phyloP scores from a whole-genome alignment of 192 early-diverging fungal genomes.

The Coemansia sp. region DNA sequence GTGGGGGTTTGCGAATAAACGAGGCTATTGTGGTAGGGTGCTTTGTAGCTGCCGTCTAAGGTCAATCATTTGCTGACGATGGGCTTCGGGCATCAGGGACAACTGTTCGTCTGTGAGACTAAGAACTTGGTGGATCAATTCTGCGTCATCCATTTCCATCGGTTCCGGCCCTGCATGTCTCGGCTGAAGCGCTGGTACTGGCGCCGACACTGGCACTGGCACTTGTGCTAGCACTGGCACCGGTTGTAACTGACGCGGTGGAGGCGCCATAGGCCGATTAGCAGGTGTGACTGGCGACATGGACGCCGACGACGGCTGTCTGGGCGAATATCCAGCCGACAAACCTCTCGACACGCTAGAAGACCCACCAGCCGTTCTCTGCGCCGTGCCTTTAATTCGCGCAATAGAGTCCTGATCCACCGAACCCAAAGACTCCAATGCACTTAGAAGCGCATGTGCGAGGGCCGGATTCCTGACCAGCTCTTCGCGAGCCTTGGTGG shows the following conservation, averaged over 20 bases:
- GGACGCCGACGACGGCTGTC: neutral
- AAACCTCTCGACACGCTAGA: neutral
- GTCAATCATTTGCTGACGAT: slow-evolving; percentile 72
- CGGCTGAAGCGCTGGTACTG: neutral
- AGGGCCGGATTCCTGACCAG: slow-evolving; percentile 38
- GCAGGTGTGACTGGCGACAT: neutral
- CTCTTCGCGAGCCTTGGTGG: slow-evolving; percentile 30
- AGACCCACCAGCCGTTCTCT: neutral
- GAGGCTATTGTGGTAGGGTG: neutral
- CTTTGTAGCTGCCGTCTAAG: slow-evolving; percentile 41
- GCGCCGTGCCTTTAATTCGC: slow-evolving; percentile 7
- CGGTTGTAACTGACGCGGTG: neutral
- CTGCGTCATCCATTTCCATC: slow-evolving; percentile 65
- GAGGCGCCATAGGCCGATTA: neutral
- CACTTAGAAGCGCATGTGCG: slow-evolving; percentile 20
- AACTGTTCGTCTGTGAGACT: slow-evolving; percentile 83
- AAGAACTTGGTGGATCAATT: slow-evolving; percentile 77
- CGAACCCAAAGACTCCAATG: slow-evolving; percentile 25
- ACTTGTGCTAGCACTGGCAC: neutral
- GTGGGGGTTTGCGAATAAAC: too few species aligned
- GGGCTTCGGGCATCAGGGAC: slow-evolving; percentile 73
- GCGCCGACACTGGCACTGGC: neutral
- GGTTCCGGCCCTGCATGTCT: slow-evolving; percentile 3
- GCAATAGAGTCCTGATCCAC: slow-evolving; percentile 12
- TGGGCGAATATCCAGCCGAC: neutral